Percentiles rank a stretch among this genome's conserved stretches.
These are phyloP conservation scores for Heritiera fomes DNA, from an alignment of 345 rosid genomes.

Conservation along the genomic window DNA sequence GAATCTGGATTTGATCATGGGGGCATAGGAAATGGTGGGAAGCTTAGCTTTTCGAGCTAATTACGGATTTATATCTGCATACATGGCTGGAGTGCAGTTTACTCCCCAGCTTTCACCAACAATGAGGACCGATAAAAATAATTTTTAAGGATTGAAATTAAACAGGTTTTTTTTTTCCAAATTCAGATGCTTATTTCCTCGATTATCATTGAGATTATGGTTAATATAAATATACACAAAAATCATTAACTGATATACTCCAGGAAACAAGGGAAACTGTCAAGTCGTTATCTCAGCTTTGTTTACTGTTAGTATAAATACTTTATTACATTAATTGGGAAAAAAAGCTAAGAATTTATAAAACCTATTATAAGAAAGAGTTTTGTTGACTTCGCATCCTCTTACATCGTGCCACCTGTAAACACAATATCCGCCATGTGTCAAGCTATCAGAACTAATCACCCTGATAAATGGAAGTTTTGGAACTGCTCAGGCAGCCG, in stretches of 20 bases:
- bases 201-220: not conserved
- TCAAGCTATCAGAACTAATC: not conserved
- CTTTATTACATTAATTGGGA: constrained; percentile 2
- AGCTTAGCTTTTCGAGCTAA: constrained; percentile 21
- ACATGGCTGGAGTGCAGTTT: not conserved
- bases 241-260: not conserved
- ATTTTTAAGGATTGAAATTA: not conserved
- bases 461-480: not conserved
- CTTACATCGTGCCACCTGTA: not conserved
- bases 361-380: too few relatives aligned
- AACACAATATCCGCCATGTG: not conserved
- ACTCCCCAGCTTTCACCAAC: not conserved
- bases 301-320: constrained; percentile 17
- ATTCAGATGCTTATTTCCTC: constrained; percentile 24
- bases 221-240: not conserved
- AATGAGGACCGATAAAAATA: not conserved
- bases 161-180: constrained; percentile 13
- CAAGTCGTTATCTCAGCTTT: not conserved
- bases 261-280: constrained; percentile 22
- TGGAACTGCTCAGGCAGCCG: not conserved
- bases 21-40: not conserved
- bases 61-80: not conserved
- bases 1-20: not conserved
- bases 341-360: not conserved
- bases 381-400: not conserved